These are phyloP conservation scores for Candida schatavii DNA, from an alignment of 805 yeast genomes.

Conservation along the genomic window DNA sequence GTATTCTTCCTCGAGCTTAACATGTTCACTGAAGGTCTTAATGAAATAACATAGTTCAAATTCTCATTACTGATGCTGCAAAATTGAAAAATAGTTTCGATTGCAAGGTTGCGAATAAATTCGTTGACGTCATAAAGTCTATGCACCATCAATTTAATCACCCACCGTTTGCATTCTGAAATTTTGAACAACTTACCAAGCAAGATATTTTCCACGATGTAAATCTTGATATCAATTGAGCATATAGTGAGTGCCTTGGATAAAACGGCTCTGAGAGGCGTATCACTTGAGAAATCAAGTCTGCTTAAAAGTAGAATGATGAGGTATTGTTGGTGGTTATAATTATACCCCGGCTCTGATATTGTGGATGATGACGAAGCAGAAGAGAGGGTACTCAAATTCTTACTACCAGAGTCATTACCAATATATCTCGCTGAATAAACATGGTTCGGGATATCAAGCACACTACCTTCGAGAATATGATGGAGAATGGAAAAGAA, in stretches of 20 bases:
- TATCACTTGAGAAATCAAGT: slow-evolving; percentile 56
- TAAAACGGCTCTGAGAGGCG: slow-evolving; percentile 67
- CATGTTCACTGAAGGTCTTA: slow-evolving; percentile 52
- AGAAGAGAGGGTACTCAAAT: background rate
- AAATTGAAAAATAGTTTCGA: slow-evolving; percentile 19
- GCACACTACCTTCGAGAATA: slow-evolving; percentile 44
- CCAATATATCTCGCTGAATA: background rate
- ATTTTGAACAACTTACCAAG: slow-evolving; percentile 35
- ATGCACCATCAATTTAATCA: slow-evolving; percentile 53
- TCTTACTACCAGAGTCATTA: background rate
- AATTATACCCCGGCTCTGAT: background rate
- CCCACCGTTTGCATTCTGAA: slow-evolving; percentile 43
- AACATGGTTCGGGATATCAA: background rate
- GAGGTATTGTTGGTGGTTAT: slow-evolving; percentile 41
- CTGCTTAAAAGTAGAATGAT: slow-evolving; percentile 56
- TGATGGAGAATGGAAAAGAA: slow-evolving; percentile 78
- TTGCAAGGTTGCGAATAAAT: slow-evolving; percentile 18
- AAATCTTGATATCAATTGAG: slow-evolving; percentile 48
- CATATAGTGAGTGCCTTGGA: slow-evolving; percentile 61
- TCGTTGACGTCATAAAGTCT: slow-evolving; percentile 66
- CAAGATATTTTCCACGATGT: slow-evolving; percentile 53
- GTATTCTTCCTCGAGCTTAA: slow-evolving; percentile 16
- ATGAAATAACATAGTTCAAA: slow-evolving; percentile 48
- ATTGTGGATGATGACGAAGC: too few species aligned
- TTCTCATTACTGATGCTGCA: slow-evolving; percentile 24